Conservation (phyloP, 441 rosid genomes). For the Populus hybrid region DNA sequence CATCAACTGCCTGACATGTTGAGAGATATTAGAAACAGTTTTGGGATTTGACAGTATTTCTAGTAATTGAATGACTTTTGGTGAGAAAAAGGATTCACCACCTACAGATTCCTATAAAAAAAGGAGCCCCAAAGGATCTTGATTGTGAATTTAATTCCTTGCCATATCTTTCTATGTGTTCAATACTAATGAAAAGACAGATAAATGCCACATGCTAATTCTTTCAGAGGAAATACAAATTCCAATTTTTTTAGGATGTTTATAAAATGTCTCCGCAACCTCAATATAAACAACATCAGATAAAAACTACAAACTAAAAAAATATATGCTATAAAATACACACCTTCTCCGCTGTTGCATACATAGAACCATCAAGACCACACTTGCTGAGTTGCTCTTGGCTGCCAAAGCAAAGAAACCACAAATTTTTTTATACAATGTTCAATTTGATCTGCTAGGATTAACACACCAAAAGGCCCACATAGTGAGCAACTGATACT, state of each 20-base stretch:
- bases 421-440: background rate
- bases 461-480: background rate
- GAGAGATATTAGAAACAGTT: background rate
- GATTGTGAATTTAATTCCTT: too few species aligned
- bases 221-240: background rate
- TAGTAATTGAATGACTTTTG: background rate
- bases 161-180: background rate
- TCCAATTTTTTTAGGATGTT: background rate
- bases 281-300: background rate
- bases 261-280: background rate
- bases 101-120: background rate
- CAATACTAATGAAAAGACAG: background rate
- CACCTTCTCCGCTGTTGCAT: conserved; percentile 44
- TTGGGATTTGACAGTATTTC: background rate
- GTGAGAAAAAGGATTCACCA: background rate
- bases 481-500: background rate
- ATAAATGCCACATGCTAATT: background rate
- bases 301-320: background rate
- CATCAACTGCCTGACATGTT: conserved; percentile 52
- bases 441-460: background rate
- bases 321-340: conserved; percentile 6
- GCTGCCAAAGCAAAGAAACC: conserved; percentile 33
- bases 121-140: background rate
- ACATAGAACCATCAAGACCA: conserved; percentile 57
- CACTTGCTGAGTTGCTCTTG: conserved; percentile 56